Base-by-base conservation (phyloP, 148 eudicot species). In the Amaranthus hypochondriacus region DNA sequence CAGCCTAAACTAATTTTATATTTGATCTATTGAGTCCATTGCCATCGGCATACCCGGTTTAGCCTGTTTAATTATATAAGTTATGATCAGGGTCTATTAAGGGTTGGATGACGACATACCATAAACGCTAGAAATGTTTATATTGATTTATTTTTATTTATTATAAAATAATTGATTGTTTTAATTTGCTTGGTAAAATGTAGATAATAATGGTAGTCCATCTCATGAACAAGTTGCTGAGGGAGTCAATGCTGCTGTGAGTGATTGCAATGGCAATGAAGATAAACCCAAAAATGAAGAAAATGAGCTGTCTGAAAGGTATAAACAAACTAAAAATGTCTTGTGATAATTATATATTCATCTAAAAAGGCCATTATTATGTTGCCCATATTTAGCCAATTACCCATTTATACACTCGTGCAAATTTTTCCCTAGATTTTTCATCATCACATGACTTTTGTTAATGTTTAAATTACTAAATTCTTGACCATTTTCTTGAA, bases 221-320 rank as follows among this genome's bases (percentile, higher is more conserved):
- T 62, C 77, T 63, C 85, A 82, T 53, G 77, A 78, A 51, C 70
- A 80, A 71, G 66, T 68, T 70, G 61, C 64, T 9, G 69, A 66
- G 44, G 89, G 76, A 81, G 79, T 56, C 44, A 75, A 81, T 65
- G 83, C 77, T 47, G 69, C 74, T 81, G 50, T 64, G 43, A 58
- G 46, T 81, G 83, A 81, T 43, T 66, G 60, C 68, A 75, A 82
- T 80, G 71, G 64, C 48, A 73, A 72, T 73, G 77, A 78, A 55
- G 81, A 79, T 52, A 69, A 51, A 60, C 77, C 63, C 5, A 76
- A 76, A 62, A 56, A 11, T 57, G 84, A 79, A 28, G 80, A 86
- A 18, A 77, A 72, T 74, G 81, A 83, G 76, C 84, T 86, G 80
- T 71, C 73, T 62, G 89, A 86, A 78, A 89, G 93, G 98, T 92